Evolutionary conservation across 2,329 filamentous ascomycete species (phyloP).

Genomic region (Fusarium duplospermum): DNA sequence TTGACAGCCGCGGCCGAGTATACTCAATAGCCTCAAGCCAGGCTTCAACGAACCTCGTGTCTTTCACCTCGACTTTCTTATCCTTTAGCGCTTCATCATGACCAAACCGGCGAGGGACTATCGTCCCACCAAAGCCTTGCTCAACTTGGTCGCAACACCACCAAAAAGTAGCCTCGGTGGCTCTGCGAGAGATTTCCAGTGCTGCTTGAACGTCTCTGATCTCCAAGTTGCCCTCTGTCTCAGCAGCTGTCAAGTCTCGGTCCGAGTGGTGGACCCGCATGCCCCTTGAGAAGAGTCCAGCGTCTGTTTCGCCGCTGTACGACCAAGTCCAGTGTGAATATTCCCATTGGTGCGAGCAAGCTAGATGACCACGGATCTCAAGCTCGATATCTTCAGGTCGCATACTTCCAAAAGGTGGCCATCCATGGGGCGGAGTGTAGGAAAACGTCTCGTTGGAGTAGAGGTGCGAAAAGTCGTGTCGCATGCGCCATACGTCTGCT

Average conservation of each 20-base stretch:
- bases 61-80: not conserved
- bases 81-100: not conserved
- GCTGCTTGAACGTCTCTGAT: not conserved
- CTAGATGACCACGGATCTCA: not conserved
- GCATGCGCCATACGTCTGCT: not conserved
- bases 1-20: no score
- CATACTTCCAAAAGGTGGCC: not conserved
- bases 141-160: slow-evolving; percentile 1
- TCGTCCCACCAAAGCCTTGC: not conserved
- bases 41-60: not conserved
- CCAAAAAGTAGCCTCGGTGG: not conserved
- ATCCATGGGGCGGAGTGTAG: not conserved
- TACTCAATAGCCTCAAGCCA: not conserved
- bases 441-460: not conserved
- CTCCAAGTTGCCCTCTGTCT: not conserved
- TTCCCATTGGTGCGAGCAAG: not conserved
- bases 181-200: not conserved
- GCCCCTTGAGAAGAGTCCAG: not conserved
- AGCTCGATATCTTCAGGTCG: not conserved
- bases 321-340: slow-evolving; percentile 5
- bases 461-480: not conserved
- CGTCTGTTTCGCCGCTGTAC: not conserved
- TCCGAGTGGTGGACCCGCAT: not conserved
- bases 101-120: not conserved
- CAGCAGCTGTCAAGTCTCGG: not conserved